Evolutionary conservation across 345 rosid genomes (phyloP), one percentile per base, ranked within the genome.

Genomic region (Anacardium occidentale): DNA sequence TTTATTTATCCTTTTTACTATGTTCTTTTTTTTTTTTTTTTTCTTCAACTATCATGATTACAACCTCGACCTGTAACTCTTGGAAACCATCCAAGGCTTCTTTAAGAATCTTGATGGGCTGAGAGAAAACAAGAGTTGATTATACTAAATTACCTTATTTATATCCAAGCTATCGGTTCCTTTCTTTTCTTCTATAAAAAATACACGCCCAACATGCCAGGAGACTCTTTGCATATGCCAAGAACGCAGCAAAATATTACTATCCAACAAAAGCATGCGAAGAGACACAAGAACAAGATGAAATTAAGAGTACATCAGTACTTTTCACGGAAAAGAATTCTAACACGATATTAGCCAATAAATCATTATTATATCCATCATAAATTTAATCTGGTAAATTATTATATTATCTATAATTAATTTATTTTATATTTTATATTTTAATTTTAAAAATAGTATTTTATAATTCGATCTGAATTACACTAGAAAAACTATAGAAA

Each of bases 61-160:
- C 86, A 85, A 86, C 90, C 90, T 82, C 89, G 83, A 82, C 86
- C 51, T 82, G 88, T 83, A 70, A 15, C 83, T 85, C 88, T 71
- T 67, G 42, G 69, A 77, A n/a, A 77, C 78, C 79, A 68, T 76
- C 48, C 0, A 25, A 26, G 53, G 83, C 80, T 83, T 78, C 82
- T 61, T 25, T 44, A 44, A 68, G 88, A 81, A 78, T 81, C 85
- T 68, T 81, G 59, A 42, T 69, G 80, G 74, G 79, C 55, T 64
- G 61, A 72, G 83, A 69, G 83, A 73, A 71, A 72, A 29, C 86
- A 81, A 76, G 88, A 48, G 88, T 86, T 86, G 88, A 21, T 76
- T 64, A 71, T 60, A 15, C 42, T 55, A 12, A 48, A 21, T 55
- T 55, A 6, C 63, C 29, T 72, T 58, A 6, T 53, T 57, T 55